Base-by-base conservation (phyloP, 805 yeast genomes). In the Lipomyces sp. region DNA sequence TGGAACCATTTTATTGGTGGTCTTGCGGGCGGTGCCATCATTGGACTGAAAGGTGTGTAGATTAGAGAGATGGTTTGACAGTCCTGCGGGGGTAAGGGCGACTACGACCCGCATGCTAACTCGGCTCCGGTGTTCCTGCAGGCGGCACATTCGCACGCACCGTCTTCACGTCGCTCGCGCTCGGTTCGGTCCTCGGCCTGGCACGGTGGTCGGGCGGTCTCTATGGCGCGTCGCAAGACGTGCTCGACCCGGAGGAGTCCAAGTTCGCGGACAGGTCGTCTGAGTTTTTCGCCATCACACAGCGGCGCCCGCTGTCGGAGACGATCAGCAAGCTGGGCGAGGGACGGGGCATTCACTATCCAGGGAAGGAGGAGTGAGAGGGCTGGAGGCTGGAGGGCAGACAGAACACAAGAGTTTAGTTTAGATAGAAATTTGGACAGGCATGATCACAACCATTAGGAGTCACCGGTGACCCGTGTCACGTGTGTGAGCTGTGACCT, bases 281-380 rank as follows among this genome's bases (percentile, higher is more conserved):
- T 64, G 82, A 82, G 34, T 84, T 85, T 70, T 87, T 89, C 89
- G 91, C 86, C 58, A 82, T 82, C 33, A 79, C 81, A 65, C 79
- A 81, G 72, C 82, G 95, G 74, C 79, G 86, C 63, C 95, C 95
- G 16, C 70, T 86, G 59, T 80, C 88, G 19, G 89, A 85, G 70
- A 85, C 95, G 8, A 78, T 84, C 24, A 83, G 79, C 55, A 82
- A 81, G 63, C 74, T 86, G 60, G 95, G 95, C 58, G 73, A 70
- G 40, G 63, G 63, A 6, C 57, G 63, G 19, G 63, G 63, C 8
- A 43, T 60, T 36, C 40, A 39, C 35, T 41, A 45, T 19, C 45
- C 60, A 3, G n/a, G n/a, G n/a, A n/a, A n/a, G n/a, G n/a, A n/a
- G n/a, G n/a, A n/a, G n/a, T n/a, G n/a, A n/a, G n/a, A n/a, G n/a